Evolutionary conservation across 139 green algal species (phyloP), one percentile per base, ranked within the genome.

Genomic region (Chlamydomonas incerta): DNA sequence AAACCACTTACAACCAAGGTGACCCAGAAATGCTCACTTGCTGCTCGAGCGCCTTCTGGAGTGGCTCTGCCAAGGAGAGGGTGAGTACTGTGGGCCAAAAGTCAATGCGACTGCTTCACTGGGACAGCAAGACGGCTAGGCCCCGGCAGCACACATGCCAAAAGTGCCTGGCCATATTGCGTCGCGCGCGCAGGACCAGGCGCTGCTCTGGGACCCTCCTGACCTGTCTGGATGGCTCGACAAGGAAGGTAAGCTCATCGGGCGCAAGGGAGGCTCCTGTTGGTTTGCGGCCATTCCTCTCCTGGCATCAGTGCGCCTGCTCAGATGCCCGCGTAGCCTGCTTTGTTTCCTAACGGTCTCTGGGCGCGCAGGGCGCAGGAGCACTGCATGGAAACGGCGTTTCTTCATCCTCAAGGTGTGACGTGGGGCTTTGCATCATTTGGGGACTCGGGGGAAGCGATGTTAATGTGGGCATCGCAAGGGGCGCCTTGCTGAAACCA

Each of bases 381-480:
- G 23, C 67, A 41, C 34, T 0, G 26, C 33, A 2, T 86, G 80
- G 80, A 86, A 79, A 47, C 52, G 80, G 4, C 50, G 67, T 1
- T 86, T 46, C 50, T 86, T 86, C 17, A 34, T 86, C 14, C 55
- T 86, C 3, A 86, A 86, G 80, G 80, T 86, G 13, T 10, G 35
- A 2, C 55, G 31, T 33, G 79, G 80, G 68, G 80, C 68, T 80
- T 69, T 14, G 79, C 10, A 80, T 86, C 21, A 50, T 8, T 8
- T 13, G 41, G 5, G 41, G 41, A 5, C 8, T 50, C 41, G 41
- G 5, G 41, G n/a, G n/a, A n/a, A n/a, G 41, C 41, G 41, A 50
- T 50, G 41, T 50, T 50, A 50, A 50, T 50, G 41, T 50, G 41
- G 41, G 41, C 5, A 50, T 50, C 41, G 5, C 41, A 13, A 50